Base-by-base conservation (phyloP, 495 filamentous ascomycete species). In the Penicillium taxi region DNA sequence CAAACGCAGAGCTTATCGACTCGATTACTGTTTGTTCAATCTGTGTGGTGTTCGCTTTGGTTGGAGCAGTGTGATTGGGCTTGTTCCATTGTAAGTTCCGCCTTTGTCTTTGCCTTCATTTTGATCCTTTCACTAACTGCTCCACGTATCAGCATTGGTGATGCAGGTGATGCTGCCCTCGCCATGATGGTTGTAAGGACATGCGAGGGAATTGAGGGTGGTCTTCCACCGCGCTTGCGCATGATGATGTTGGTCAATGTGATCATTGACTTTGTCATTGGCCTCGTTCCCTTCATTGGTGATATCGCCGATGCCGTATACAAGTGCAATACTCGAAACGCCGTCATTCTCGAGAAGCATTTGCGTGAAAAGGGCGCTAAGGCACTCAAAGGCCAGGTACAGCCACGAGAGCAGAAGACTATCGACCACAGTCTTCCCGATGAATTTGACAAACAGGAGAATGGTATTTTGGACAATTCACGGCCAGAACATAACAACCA, bases 281-380 rank as follows among this genome's bases (percentile, higher is more conserved):
- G 91, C 9, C 64, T 98, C 6, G 65, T 94, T 13, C 91, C 91
- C 1, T 74, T 96, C 44, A 35, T 94, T 5, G 91, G 91, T 13
- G 91, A 96, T 48, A 16, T 96, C 16, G 73, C 73, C 23, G 91
- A 96, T 53, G 76, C 74, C 5, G 48, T 72, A 2, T 77, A 70
- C 50, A 74, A 74, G 38, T 63, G 78, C 55, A 94, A 94, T 53
- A 88, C 84, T 2, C 69, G 77, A 41, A 94, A 88, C 49, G 83
- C 82, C 3, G 65, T 81, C 28, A 50, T 82, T 6, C 70, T 94
- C n/a, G 83, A 94, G 48, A 69, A 75, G 19, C 70, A 81, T 45
- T 62, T 94, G 32, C 70, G 75, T 7, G 58, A 78, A 35, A 64
- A 63, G 46, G 66, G 50, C 8, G 54, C 50, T 12, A 59, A 56